These are phyloP conservation scores for Nemania sp. DNA, from an alignment of 2,329 filamentous ascomycete species.

Conservation along the genomic window DNA sequence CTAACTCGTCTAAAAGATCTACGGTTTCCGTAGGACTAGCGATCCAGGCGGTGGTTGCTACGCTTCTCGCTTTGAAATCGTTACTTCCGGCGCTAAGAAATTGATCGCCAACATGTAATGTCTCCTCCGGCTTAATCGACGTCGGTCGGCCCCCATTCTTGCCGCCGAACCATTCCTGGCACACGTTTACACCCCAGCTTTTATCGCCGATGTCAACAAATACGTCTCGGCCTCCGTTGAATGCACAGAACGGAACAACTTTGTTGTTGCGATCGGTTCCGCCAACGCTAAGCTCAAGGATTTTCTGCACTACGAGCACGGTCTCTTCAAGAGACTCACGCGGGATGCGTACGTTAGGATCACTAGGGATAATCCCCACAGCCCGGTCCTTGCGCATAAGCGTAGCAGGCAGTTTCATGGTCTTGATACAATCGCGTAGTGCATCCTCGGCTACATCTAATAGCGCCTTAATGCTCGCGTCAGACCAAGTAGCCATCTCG, in stretches of 20 bases:
- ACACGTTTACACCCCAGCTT: constrained; percentile 92
- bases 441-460: constrained; percentile 90
- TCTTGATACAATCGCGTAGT: constrained; percentile 82
- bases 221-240: constrained; percentile 97
- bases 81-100: constrained; percentile 96
- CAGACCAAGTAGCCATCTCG: constrained; percentile 82
- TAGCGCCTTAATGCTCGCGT: constrained; percentile 81
- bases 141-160: constrained; percentile 47
- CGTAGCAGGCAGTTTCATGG: constrained; percentile 81
- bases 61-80: constrained; percentile 93
- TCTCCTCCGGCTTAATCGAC: constrained; percentile 77
- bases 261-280: constrained; percentile 53
- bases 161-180: constrained; percentile 87
- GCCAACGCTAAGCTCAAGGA: constrained; percentile 82
- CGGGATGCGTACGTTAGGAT: constrained; percentile 74
- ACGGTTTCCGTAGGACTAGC: constrained; percentile 93
- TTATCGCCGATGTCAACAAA: constrained; percentile 99
- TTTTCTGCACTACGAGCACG: constrained; percentile 92
- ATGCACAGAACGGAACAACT: constrained; percentile 89
- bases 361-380: constrained; percentile 79
- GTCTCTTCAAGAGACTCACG: constrained; percentile 96
- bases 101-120: constrained; percentile 95
- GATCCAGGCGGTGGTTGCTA: constrained; percentile 97
- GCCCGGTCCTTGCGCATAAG: constrained; percentile 90
- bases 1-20: constrained; percentile 85